A percentile compares a stretch with the other conserved stretches of the same genome.
phyloP scores from a whole-genome alignment of 2,329 filamentous ascomycete species.

The Colletotrichum acutatum region DNA sequence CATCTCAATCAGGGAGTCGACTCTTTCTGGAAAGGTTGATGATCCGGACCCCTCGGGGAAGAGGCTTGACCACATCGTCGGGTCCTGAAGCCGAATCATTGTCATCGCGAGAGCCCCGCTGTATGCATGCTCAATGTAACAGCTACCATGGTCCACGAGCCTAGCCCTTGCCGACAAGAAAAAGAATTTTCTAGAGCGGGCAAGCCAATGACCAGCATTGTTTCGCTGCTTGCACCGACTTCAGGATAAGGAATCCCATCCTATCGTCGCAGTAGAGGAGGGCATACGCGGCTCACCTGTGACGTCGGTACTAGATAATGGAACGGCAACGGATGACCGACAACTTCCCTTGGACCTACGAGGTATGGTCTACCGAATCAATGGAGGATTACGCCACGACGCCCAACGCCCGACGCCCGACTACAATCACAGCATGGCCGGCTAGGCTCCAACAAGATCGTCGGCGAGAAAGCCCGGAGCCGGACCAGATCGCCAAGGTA shows the following conservation, averaged over 20 bases:
- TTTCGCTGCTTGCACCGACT: neutral
- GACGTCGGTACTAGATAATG: slow-evolving; percentile 24
- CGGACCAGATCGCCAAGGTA: slow-evolving; percentile 15
- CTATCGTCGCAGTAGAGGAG: neutral
- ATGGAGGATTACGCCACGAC: neutral
- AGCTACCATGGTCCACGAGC: neutral
- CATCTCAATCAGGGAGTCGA: neutral
- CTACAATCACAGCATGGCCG: neutral
- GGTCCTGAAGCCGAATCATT: slow-evolving; percentile 12
- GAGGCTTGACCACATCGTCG: slow-evolving; percentile 3
- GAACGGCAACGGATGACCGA: neutral
- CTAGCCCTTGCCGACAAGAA: neutral
- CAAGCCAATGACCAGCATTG: neutral
- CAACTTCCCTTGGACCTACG: neutral
- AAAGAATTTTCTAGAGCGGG: neutral
- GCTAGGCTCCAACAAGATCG: neutral
- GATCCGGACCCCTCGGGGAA: slow-evolving; percentile 10
- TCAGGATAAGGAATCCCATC: neutral
- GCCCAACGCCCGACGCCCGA: neutral
- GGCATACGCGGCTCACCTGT: neutral
- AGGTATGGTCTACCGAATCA: slow-evolving; percentile 16
- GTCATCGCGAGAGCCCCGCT: slow-evolving; percentile 11
- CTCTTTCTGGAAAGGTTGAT: slow-evolving; percentile 8
- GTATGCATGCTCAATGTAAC: slow-evolving; percentile 15
- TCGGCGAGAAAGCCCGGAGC: slow-evolving; percentile 8